A percentile compares a stretch with the other conserved stretches of the same genome.
These are phyloP conservation scores for Litchi chinensis DNA, from an alignment of 345 rosid species.

Conservation along the genomic window DNA sequence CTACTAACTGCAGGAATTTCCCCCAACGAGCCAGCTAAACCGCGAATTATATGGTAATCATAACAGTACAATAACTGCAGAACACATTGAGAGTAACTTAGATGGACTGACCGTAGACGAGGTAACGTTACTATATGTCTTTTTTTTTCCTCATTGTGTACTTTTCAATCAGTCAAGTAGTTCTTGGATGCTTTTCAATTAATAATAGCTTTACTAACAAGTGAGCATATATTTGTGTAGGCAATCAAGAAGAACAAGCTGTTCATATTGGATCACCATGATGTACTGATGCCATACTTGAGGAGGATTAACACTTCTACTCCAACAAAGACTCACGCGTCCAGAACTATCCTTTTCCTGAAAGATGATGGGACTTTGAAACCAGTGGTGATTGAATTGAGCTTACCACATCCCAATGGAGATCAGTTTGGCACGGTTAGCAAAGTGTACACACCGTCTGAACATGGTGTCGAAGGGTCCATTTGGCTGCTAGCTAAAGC, in stretches of 20 bases:
- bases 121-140: conserved; percentile 34
- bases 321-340: conserved; percentile 59
- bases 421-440: conserved; percentile 59
- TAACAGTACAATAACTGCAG: conserved; percentile 51
- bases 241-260: conserved; percentile 59
- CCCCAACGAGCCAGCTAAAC: conserved; percentile 69
- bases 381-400: conserved; percentile 81
- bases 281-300: conserved; percentile 69
- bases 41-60: conserved; percentile 50
- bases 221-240: conserved; percentile 23
- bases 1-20: conserved; percentile 59
- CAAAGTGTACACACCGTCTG: conserved; percentile 67
- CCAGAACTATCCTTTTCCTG: conserved; percentile 75
- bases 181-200: neutral
- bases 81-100: conserved; percentile 49
- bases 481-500: conserved; percentile 92
- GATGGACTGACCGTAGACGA: conserved; percentile 52
- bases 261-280: conserved; percentile 83
- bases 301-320: conserved; percentile 60
- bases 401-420: conserved; percentile 76
- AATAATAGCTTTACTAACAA: neutral
- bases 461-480: conserved; percentile 55
- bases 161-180: neutral
- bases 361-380: conserved; percentile 76
- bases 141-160: neutral